A percentile compares a stretch with the other conserved stretches of the same genome.
phyloP scores from a whole-genome alignment of 805 yeast species.

The Monosporozyma siamensis region DNA sequence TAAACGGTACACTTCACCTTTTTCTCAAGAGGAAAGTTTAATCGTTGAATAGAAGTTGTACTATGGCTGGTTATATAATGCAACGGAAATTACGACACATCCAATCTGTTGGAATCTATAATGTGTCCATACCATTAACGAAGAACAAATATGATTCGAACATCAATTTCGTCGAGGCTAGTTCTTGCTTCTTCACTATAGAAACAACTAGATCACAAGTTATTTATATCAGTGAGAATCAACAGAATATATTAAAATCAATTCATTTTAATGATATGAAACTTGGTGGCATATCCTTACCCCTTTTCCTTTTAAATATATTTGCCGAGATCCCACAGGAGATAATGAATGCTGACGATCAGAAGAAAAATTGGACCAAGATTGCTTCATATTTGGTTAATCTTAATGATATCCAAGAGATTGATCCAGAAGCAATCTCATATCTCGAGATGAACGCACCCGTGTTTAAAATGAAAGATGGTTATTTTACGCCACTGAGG shows the following conservation, averaged over 20 bases:
- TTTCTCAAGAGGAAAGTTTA: too few relatives aligned
- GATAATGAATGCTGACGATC: conserved; percentile 1
- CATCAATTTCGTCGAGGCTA: conserved; percentile 4
- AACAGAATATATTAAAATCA: conserved; percentile 10
- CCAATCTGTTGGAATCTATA: conserved; percentile 17
- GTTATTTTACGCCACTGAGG: conserved; percentile 16
- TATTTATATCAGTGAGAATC: conserved; percentile 24
- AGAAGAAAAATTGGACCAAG: conserved; percentile 12
- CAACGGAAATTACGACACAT: conserved; percentile 22
- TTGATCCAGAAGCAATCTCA: conserved; percentile 8
- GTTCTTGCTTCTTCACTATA: conserved; percentile 18
- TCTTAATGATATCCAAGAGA: conserved; percentile 12
- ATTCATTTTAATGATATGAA: conserved; percentile 23
- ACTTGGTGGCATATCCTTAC: conserved; percentile 9
- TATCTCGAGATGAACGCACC: conserved; percentile 14
- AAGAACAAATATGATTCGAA: background rate
- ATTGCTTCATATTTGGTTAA: conserved; percentile 11
- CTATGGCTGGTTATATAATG: conserved; percentile 11
- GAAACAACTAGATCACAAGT: conserved; percentile 14
- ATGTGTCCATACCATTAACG: conserved; percentile 8
- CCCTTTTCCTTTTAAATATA: conserved; percentile 14
- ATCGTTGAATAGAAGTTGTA: too few relatives aligned
- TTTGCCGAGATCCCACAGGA: conserved; percentile 15
- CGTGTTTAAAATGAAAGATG: conserved; percentile 20
- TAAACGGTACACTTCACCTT: too few relatives aligned